Base-by-base conservation (phyloP, 2,329 filamentous ascomycete species). In the Cryphonectria japonica region DNA sequence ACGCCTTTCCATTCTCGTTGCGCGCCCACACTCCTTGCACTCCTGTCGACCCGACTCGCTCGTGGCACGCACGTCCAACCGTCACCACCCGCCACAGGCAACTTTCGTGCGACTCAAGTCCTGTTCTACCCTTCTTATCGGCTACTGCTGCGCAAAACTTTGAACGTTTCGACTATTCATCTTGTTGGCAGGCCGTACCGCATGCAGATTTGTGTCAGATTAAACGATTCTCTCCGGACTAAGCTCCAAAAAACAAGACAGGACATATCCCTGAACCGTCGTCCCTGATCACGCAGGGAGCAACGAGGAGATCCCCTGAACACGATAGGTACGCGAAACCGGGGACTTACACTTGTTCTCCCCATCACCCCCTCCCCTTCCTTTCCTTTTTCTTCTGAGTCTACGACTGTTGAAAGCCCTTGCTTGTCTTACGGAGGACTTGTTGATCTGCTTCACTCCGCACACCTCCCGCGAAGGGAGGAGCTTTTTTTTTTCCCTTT, bases 291-390 rank as follows among this genome's bases (percentile, higher is more conserved):
- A 19, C 32, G 9, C 46, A 43, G 50, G 14, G 39, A 11, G 19
- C 34, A n/a, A n/a, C 19, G 66, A 60, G n/a, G 50, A 60, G 37
- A 26, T 46, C 43, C 57, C 34, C 52, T 41, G 54, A n/a, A 43
- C 66, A 54, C 39, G 4, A 59, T 34, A 67, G 66, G 66, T 67
- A 67, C 66, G 66, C 52, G 34, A 50, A 60, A 60, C 13, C 57
- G 22, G 52, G 54, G 54, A 59, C 54, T 29, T 59, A 19, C 54
- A 26, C n/a, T 1, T 4, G 1, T 16, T 54, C 9, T 46, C 14
- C 43, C 19, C 5, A 6, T 16, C 43, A 3, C 16, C 19, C 43
- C 16, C 43, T 3, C 7, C 19, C 19, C 16, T 19, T 19, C 46
- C 16, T 22, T n/a, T 5, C 5, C 1, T 50, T 50, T 50, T 22